phyloP scores from a whole-genome alignment of 208 protist genomes.

The Leishmania martiniquensis region DNA sequence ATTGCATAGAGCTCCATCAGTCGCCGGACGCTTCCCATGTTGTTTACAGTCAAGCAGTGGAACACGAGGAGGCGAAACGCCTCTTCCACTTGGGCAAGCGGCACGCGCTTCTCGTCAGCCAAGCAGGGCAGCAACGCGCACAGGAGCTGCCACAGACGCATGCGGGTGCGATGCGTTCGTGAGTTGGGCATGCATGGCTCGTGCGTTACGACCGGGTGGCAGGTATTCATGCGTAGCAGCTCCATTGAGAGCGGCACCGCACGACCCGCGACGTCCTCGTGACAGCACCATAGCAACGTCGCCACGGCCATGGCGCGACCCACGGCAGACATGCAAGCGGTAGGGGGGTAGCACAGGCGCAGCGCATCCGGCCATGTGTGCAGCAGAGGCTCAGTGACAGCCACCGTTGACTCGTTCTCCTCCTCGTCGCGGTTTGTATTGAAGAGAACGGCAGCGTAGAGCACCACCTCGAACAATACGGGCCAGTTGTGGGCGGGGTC shows the following conservation, averaged over 20 bases:
- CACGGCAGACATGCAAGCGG: constrained; percentile 70
- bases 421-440: constrained; percentile 81
- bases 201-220: constrained; percentile 53
- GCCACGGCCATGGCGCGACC: constrained; percentile 71
- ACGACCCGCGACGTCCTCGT: constrained; percentile 18
- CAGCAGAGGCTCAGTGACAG: constrained; percentile 77
- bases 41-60: constrained; percentile 74
- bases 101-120: constrained; percentile 18
- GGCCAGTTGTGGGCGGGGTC: constrained; percentile 46
- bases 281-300: constrained; percentile 71
- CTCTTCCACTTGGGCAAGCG: constrained; percentile 24
- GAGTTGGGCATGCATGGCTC: constrained; percentile 93
- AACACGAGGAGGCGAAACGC: constrained; percentile 49
- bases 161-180: constrained; percentile 78
- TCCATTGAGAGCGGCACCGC: constrained; percentile 44
- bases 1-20: constrained; percentile 90
- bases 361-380: constrained; percentile 54
- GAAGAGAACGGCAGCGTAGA: constrained; percentile 73
- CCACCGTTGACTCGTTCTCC: constrained; percentile 72
- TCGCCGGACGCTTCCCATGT: constrained; percentile 89
- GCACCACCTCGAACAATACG: constrained; percentile 50
- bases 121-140: constrained; percentile 73
- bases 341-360: constrained; percentile 70
- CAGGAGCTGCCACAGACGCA: constrained; percentile 91
- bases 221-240: constrained; percentile 74